A percentile compares a stretch with the other conserved stretches of the same genome.
These are phyloP conservation scores for Chalciporus chontae DNA, from an alignment of 768 basidiomycete genomes.

Conservation along the genomic window DNA sequence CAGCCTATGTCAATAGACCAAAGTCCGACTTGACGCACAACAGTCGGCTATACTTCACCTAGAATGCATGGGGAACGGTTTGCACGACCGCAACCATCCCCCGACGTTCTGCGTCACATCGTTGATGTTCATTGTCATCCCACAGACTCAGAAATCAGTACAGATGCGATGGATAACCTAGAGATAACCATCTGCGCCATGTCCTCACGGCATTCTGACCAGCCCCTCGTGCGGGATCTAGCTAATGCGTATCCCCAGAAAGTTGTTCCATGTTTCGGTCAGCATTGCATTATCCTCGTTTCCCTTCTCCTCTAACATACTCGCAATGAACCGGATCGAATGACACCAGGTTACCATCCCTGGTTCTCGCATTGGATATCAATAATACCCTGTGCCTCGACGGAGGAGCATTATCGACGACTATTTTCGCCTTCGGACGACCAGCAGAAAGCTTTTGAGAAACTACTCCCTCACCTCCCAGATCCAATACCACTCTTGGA, in stretches of 20 bases:
- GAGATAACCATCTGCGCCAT: conserved; percentile 79
- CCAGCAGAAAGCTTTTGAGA: conserved; percentile 44
- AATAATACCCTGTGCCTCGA: conserved; percentile 39
- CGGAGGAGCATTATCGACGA: conserved; percentile 69
- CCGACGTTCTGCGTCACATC: conserved; percentile 58
- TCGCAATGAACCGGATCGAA: conserved; percentile 7
- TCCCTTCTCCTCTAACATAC: conserved; percentile 9
- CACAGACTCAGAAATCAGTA: conserved; percentile 61
- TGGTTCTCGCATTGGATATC: conserved; percentile 88
- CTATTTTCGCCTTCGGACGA: conserved; percentile 52
- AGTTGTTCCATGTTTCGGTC: conserved; percentile 88
- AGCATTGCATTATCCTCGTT: conserved; percentile 27
- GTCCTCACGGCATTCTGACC: conserved; percentile 67
- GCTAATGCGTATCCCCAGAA: conserved; percentile 58
- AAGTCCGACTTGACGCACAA: background rate
- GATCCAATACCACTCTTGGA: conserved; percentile 61
- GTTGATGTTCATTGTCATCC: conserved; percentile 93
- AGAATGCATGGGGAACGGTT: background rate
- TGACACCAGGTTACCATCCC: conserved; percentile 78
- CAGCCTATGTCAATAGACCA: background rate
- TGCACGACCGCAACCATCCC: conserved; percentile 20
- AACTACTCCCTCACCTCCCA: conserved; percentile 64
- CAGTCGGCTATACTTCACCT: no score
- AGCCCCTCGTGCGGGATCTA: conserved; percentile 63
- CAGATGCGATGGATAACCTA: conserved; percentile 50